These are phyloP conservation scores for Reticulascus tulasneorum DNA, from an alignment of 2,329 filamentous ascomycete genomes.

Conservation along the genomic window DNA sequence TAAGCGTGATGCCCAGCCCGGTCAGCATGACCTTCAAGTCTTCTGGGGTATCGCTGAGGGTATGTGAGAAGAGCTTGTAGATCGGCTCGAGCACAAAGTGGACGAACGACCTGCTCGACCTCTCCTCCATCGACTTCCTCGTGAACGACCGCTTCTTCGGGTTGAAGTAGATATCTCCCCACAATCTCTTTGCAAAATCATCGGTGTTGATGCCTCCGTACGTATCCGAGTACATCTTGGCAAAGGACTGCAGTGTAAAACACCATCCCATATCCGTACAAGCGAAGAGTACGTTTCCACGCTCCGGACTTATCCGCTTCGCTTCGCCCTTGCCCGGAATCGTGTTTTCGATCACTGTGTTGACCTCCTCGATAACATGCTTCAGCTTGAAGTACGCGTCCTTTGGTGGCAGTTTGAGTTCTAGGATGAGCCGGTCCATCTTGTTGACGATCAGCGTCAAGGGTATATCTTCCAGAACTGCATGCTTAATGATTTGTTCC, in stretches of 20 bases:
- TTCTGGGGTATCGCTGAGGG: constrained; percentile 83
- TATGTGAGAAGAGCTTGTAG: constrained; percentile 96
- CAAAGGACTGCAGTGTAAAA: constrained; percentile 90
- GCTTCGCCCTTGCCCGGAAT: constrained; percentile 76
- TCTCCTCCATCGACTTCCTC: constrained; percentile 76
- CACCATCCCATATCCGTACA: constrained; percentile 95
- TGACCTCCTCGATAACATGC: constrained; percentile 97
- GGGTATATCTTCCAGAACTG: constrained; percentile 83
- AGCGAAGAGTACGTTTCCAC: constrained; percentile 96
- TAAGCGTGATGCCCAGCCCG: constrained; percentile 77
- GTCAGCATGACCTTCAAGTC: constrained; percentile 77
- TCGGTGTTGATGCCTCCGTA: constrained; percentile 77
- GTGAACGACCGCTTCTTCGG: constrained; percentile 87
- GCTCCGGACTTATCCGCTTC: constrained; percentile 85
- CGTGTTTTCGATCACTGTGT: constrained; percentile 87
- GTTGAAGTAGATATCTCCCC: constrained; percentile 98
- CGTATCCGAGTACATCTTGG: constrained; percentile 90
- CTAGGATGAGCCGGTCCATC: constrained; percentile 90
- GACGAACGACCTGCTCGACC: constrained; percentile 81
- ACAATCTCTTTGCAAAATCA: constrained; percentile 81
- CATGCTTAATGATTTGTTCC: constrained; percentile 95
- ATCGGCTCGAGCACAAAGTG: constrained; percentile 94
- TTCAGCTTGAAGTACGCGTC: constrained; percentile 99
- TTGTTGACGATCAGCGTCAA: constrained; percentile 94
- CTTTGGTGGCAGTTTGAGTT: constrained; percentile 87